Evolutionary conservation across 2,329 filamentous ascomycete species (phyloP), one percentile per base, ranked within the genome.

Genomic region (Metarhizium rileyi): DNA sequence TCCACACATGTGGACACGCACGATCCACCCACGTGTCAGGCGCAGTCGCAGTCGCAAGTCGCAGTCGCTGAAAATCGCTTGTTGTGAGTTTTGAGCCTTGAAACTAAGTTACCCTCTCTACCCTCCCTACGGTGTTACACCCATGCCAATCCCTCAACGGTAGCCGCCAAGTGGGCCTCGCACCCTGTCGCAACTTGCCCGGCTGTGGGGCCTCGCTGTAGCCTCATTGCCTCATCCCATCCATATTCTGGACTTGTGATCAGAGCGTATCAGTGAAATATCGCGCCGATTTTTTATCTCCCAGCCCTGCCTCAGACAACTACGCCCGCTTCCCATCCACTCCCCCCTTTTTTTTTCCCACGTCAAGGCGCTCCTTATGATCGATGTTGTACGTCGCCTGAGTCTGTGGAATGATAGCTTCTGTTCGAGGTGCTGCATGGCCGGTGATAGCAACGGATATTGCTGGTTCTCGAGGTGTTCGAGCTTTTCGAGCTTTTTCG

Each of bases 291-390:
- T 48, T 50, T 47, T 44, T 44, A 35, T 45, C 52, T n/a, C n/a
- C n/a, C n/a, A n/a, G n/a, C n/a, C 40, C 45, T 57, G 56, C 55
- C 55, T 58, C 52, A 56, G 56, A 57, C 56, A 55, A 51, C 56
- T 47, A 38, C 30, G n/a, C n/a, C n/a, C 25, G 43, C 28, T 42
- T 47, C 7, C 51, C 43, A 25, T 40, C 42, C 43, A 18, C 49
- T 25, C 46, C 25, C 38, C 43, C 40, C 36, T 33, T 23, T 14
- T 12, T 16, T 5, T 33, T 33, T 33, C 27, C 27, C 8, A 16
- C 30, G 30, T 16, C 12, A 33, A 14, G 16, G 10, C 16, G 30
- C 16, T 5, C 12, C 12, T 8, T 33, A 10, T 10, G 16, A 33
- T 33, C 30, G 30, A 33, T 14, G 16, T 14, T 14, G 8, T 28